These are phyloP conservation scores for Deakozyma indianensis DNA, from an alignment of 805 yeast genomes.

Conservation along the genomic window DNA sequence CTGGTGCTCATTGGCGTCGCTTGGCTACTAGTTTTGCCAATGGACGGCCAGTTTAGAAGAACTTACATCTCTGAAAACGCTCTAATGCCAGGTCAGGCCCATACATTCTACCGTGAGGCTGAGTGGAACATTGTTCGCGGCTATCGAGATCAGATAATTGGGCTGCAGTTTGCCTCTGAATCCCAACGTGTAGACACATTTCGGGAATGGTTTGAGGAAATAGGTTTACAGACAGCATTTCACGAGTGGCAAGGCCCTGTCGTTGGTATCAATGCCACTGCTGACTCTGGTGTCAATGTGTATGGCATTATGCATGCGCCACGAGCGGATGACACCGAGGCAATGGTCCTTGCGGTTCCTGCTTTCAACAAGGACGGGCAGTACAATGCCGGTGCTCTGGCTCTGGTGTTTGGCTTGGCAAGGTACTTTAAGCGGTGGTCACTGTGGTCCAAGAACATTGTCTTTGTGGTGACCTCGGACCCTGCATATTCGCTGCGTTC, in stretches of 20 bases:
- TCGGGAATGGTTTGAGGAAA: slow-evolving; percentile 45
- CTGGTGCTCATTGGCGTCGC: slow-evolving; percentile 28
- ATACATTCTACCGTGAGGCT: slow-evolving; percentile 77
- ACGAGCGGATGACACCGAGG: slow-evolving; percentile 90
- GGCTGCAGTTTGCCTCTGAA: slow-evolving; percentile 16
- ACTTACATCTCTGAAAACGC: slow-evolving; percentile 95
- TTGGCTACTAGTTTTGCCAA: slow-evolving; percentile 51
- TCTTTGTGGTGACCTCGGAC: slow-evolving; percentile 69
- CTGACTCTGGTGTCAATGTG: slow-evolving; percentile 30
- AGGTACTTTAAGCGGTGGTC: slow-evolving; percentile 76
- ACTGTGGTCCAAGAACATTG: slow-evolving; percentile 89
- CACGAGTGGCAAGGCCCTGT: slow-evolving; percentile 23
- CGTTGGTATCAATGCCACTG: slow-evolving; percentile 13
- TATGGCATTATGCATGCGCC: slow-evolving; percentile 87
- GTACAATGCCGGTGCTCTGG: slow-evolving; percentile 66
- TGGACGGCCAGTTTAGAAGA: slow-evolving; percentile 65
- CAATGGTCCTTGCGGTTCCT: slow-evolving; percentile 82
- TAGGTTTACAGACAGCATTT: slow-evolving; percentile 54
- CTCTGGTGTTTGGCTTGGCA: slow-evolving; percentile 58
- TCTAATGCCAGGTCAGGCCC: slow-evolving; percentile 90
- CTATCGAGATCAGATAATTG: slow-evolving; percentile 46
- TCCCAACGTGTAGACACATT: slow-evolving; percentile 31
- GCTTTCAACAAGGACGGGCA: slow-evolving; percentile 58
- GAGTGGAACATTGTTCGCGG: slow-evolving; percentile 92
- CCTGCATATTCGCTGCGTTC: slow-evolving; percentile 52